Evolutionary conservation across 75 land plant genomes (phyloP).

Genomic region (Adiantum capillusveneris): DNA sequence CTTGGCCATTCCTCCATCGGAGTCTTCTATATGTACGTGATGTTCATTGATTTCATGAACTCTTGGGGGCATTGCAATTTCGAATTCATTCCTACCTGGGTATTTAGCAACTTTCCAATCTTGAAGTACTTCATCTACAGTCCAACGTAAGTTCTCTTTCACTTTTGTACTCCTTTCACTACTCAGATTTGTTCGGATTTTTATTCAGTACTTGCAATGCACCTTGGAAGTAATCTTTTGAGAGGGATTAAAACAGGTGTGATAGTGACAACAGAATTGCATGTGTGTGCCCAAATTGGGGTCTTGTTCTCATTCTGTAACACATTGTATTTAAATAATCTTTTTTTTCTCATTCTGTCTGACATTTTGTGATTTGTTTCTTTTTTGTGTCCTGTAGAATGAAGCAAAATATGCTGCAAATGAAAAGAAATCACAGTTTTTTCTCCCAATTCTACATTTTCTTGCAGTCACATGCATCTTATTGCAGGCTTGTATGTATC

Average conservation of each 20-base stretch:
- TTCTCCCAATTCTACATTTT: background rate
- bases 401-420: background rate
- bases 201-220: background rate
- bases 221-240: background rate
- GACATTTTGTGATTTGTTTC: too few species aligned
- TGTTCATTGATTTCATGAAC: constrained; percentile 93
- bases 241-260: background rate
- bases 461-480: background rate
- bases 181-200: too few species aligned
- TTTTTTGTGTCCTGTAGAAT: too few species aligned
- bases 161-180: too few species aligned
- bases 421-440: background rate
- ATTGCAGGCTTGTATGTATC: background rate
- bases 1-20: constrained; percentile 40
- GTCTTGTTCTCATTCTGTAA: background rate
- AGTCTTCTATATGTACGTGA: constrained; percentile 34
- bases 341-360: too few species aligned
- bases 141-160: constrained; percentile 47
- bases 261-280: too few species aligned
- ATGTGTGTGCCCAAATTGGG: too few species aligned
- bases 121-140: constrained; percentile 92
- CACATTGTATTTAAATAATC: background rate
- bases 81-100: constrained; percentile 68
- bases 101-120: constrained; percentile 60
- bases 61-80: constrained; percentile 96